These are phyloP conservation scores for Clonostachys rhizophaga DNA, from an alignment of 2,329 filamentous ascomycete species.

Conservation along the genomic window DNA sequence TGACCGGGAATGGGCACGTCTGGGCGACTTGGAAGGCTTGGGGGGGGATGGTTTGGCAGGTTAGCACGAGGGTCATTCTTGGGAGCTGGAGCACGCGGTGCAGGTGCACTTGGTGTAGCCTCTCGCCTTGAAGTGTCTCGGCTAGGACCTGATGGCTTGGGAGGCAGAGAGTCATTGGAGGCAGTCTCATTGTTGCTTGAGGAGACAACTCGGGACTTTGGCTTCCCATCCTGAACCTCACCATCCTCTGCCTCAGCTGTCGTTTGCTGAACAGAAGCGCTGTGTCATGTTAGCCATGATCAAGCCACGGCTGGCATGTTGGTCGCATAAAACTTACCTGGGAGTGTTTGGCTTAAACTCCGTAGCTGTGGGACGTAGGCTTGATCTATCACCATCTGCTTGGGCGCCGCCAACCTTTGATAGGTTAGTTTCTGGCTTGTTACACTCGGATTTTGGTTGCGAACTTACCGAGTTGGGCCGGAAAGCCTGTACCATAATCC, in stretches of 20 bases:
- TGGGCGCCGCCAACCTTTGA: slow-evolving; percentile 18
- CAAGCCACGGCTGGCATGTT: not conserved
- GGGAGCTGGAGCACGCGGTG: slow-evolving; percentile 5
- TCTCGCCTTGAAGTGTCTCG: slow-evolving; percentile 19
- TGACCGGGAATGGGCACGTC: slow-evolving; percentile 50
- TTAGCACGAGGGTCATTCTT: slow-evolving; percentile 23
- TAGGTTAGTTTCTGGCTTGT: slow-evolving; percentile 9
- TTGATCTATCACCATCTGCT: slow-evolving; percentile 21
- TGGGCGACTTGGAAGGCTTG: slow-evolving; percentile 50
- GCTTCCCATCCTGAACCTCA: slow-evolving; percentile 60
- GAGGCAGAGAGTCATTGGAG: slow-evolving; percentile 21
- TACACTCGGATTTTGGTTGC: not conserved
- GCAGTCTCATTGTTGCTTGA: not conserved
- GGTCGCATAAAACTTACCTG: slow-evolving; percentile 20
- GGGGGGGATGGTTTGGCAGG: slow-evolving; percentile 27
- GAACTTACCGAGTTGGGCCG: slow-evolving; percentile 53
- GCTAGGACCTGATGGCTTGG: slow-evolving; percentile 17
- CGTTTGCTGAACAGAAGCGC: not conserved
- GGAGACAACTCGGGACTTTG: not conserved
- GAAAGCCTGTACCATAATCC: slow-evolving; percentile 74
- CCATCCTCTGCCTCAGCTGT: slow-evolving; percentile 62
- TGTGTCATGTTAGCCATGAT: slow-evolving; percentile 2
- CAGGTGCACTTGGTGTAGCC: slow-evolving; percentile 2
- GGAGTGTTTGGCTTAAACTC: slow-evolving; percentile 56
- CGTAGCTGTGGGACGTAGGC: slow-evolving; percentile 52